Percentiles rank a stretch among this genome's conserved stretches.
Evolutionary conservation across 345 rosid genomes (phyloP).

Genomic region (Aurinia saxatilis): DNA sequence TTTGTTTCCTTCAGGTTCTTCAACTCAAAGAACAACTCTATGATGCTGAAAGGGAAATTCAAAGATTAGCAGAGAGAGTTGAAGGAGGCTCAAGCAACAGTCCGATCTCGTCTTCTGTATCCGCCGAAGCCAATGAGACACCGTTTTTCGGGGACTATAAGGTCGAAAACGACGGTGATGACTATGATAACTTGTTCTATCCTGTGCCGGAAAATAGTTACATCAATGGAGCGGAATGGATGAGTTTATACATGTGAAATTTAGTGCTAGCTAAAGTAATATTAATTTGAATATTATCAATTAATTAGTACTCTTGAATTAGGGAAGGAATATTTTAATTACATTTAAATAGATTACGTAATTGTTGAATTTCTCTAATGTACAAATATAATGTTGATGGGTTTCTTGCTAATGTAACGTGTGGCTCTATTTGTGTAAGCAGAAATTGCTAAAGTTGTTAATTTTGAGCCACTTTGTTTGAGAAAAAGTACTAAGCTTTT

Average conservation of each 20-base stretch:
- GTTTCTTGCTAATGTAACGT: constrained; percentile 5
- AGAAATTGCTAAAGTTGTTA: not conserved
- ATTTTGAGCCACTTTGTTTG: not conserved
- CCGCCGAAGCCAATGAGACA: constrained; percentile 33
- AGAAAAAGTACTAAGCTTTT: not conserved
- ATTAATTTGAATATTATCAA: not conserved
- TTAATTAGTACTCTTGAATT: not conserved
- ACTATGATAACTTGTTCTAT: constrained; percentile 31
- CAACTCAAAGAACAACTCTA: constrained; percentile 50
- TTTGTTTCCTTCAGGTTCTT: constrained; percentile 35
- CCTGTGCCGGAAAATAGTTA: constrained; percentile 35
- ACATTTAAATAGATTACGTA: not conserved
- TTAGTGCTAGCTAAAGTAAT: not conserved
- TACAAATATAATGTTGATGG: constrained; percentile 11
- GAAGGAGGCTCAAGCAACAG: constrained; percentile 43
- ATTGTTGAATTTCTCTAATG: not conserved
- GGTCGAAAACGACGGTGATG: constrained; percentile 34
- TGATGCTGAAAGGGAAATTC: constrained; percentile 56
- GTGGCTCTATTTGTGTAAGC: constrained; percentile 4
- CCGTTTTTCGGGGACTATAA: constrained; percentile 44
- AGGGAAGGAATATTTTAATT: constrained; percentile 1
- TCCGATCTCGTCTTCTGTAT: constrained; percentile 44
- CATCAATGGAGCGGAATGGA: constrained; percentile 51
- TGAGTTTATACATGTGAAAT: constrained; percentile 32
- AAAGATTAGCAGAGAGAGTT: constrained; percentile 36